Percentiles rank a stretch among this genome's conserved stretches.
Evolutionary conservation across 176 grass and related monocot genomes (phyloP).

Genomic region (Luzula sylvatica): DNA sequence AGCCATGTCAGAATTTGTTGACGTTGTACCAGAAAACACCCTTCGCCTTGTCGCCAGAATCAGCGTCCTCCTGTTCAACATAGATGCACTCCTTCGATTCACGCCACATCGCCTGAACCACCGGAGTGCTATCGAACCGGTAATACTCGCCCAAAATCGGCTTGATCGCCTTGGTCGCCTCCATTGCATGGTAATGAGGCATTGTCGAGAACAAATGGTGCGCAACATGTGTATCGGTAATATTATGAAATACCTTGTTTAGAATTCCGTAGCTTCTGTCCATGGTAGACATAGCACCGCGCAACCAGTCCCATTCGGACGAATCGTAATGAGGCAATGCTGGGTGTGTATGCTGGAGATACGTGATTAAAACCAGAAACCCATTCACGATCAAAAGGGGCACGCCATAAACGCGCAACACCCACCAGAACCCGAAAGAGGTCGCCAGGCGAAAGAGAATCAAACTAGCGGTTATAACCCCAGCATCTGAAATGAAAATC

Average conservation of each 20-base stretch:
- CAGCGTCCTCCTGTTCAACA: conserved; percentile 40
- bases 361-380: no score
- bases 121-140: conserved; percentile 57
- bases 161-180: conserved; percentile 70
- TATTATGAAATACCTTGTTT: no score
- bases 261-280: conserved; percentile 85
- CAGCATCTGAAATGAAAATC: conserved; percentile 58
- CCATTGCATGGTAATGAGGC: conserved; percentile 92
- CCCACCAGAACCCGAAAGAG: conserved; percentile 53
- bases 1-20: no score
- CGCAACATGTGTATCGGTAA: no score
- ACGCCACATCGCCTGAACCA: conserved; percentile 58
- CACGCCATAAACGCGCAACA: conserved; percentile 52
- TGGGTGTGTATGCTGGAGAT: no score
- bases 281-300: conserved; percentile 58
- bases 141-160: conserved; percentile 79
- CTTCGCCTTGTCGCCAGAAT: neutral
- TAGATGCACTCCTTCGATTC: no score
- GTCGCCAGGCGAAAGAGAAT: conserved; percentile 34
- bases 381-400: no score
- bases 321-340: no score
- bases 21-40: no score
- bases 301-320: conserved; percentile 94
- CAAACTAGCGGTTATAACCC: conserved; percentile 15
- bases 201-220: conserved; percentile 93